A percentile compares a stretch with the other conserved stretches of the same genome.
Evolutionary conservation across 257 asterid species (phyloP).

Genomic region (Gardenia jasminoides): DNA sequence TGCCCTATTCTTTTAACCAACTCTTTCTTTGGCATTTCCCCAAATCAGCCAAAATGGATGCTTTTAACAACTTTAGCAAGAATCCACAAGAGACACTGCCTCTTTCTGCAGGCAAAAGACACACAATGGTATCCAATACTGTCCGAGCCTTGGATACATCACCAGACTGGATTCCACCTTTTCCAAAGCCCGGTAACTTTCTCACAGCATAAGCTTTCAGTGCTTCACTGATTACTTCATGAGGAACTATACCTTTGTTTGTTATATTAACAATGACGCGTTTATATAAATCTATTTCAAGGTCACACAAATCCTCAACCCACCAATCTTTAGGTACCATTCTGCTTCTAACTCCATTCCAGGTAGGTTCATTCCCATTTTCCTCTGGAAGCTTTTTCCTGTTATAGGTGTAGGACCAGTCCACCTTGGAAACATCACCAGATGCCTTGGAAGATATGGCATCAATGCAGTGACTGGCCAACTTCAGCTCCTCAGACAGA

Average conservation of each 20-base stretch:
- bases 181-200: conserved; percentile 64
- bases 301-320: conserved; percentile 90
- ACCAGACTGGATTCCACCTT: conserved; percentile 44
- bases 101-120: conserved; percentile 77
- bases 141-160: conserved; percentile 53
- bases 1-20: conserved; percentile 69
- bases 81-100: conserved; percentile 76
- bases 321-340: conserved; percentile 88
- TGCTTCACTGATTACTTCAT: conserved; percentile 85
- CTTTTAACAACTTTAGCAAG: conserved; percentile 80
- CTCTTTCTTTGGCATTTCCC: conserved; percentile 49
- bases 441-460: conserved; percentile 82
- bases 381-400: conserved; percentile 75
- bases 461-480: conserved; percentile 66
- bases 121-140: conserved; percentile 61
- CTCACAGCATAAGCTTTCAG: conserved; percentile 76
- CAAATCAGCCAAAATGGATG: conserved; percentile 66
- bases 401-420: conserved; percentile 87
- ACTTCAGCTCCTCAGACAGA: conserved; percentile 69
- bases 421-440: conserved; percentile 69
- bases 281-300: conserved; percentile 72
- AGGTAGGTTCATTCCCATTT: conserved; percentile 54
- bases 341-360: conserved; percentile 61
- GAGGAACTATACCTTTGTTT: conserved; percentile 48
- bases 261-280: conserved; percentile 53